Percentiles rank a stretch among this genome's conserved stretches.
These are phyloP conservation scores for Juncus effusus DNA, from an alignment of 176 grass and related monocot species.

Conservation along the genomic window DNA sequence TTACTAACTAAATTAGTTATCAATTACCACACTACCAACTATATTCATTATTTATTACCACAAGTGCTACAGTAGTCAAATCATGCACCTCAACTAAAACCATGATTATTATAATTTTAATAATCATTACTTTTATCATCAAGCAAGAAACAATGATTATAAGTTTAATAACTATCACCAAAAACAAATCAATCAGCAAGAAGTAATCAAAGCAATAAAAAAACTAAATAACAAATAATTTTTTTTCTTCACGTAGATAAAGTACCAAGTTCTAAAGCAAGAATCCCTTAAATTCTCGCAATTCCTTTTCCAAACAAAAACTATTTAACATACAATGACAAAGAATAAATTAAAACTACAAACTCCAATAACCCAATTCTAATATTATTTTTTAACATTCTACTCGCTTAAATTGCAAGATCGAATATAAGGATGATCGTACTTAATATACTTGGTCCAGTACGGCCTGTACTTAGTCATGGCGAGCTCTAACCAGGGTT, in stretches of 20 bases:
- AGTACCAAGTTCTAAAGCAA: too few species aligned
- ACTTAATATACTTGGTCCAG: constrained; percentile 97
- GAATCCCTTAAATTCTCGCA: neutral
- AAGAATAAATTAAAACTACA: constrained; percentile 29
- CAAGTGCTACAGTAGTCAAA: neutral
- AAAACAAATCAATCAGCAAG: too few species aligned
- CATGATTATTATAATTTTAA: too few species aligned
- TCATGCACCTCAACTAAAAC: neutral
- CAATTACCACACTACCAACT: too few species aligned
- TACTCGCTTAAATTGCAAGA: constrained; percentile 87
- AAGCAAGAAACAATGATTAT: too few species aligned
- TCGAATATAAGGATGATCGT: constrained; percentile 79
- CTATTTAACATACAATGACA: constrained; percentile 25
- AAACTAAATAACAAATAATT: too few species aligned
- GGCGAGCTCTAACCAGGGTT: constrained; percentile 97
- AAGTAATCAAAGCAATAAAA: too few species aligned
- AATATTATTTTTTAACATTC: constrained; percentile 22
- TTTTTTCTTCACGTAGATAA: too few species aligned
- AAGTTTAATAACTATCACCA: too few species aligned
- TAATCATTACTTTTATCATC: too few species aligned
- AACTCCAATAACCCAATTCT: constrained; percentile 15
- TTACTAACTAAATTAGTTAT: neutral
- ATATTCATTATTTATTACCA: too few species aligned
- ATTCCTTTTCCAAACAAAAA: constrained; percentile 18
- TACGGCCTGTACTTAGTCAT: constrained; percentile 91